phyloP scores from a whole-genome alignment of 768 basidiomycete genomes.

The Peribolospora baueri region DNA sequence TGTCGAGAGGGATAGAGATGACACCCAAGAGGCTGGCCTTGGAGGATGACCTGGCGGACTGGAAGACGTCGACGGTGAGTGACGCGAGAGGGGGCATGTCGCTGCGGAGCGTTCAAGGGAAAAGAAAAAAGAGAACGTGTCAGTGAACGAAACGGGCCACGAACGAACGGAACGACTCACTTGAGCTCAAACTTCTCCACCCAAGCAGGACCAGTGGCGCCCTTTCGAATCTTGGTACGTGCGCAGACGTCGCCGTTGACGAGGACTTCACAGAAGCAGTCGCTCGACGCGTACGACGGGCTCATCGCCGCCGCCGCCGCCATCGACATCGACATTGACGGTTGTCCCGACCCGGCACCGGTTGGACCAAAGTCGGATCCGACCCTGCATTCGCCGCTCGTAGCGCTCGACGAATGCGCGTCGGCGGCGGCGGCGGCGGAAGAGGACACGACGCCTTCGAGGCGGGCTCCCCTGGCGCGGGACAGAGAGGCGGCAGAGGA shows the following conservation, averaged over 20 bases:
- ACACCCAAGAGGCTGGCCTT: constrained; percentile 25
- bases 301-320: background rate
- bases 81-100: constrained; percentile 57
- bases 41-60: constrained; percentile 29
- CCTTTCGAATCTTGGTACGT: constrained; percentile 41
- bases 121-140: background rate
- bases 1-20: constrained; percentile 37
- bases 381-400: too few species aligned
- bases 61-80: constrained; percentile 37
- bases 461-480: too few species aligned
- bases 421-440: too few species aligned
- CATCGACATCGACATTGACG: too few species aligned
- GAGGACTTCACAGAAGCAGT: constrained; percentile 51
- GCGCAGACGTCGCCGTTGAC: constrained; percentile 42
- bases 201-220: constrained; percentile 48
- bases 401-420: too few species aligned
- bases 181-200: constrained; percentile 47
- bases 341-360: background rate
- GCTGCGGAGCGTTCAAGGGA: constrained; percentile 9
- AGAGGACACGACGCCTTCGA: too few species aligned
- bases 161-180: constrained; percentile 2
- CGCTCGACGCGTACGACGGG: constrained; percentile 30
- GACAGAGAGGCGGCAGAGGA: too few species aligned
- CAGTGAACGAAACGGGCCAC: too few species aligned
- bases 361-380: too few species aligned